Conservation (phyloP, 208 protist species). For the Trypanosoma rangeli region DNA sequence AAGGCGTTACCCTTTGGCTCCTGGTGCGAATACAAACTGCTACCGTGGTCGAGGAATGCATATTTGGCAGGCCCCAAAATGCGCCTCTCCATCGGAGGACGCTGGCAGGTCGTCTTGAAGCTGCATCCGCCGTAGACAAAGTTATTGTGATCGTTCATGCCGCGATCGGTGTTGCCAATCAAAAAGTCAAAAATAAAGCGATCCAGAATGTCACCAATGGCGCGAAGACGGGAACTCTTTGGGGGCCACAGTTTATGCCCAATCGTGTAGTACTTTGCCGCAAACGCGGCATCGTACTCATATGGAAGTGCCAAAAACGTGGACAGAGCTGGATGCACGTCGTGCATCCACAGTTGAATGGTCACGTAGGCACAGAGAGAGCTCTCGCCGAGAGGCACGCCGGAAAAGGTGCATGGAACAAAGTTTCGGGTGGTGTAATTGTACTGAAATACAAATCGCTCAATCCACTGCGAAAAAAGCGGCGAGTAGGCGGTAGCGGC, state of each 20-base stretch:
- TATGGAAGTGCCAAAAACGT: slow-evolving; percentile 72
- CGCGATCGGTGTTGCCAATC: slow-evolving; percentile 79
- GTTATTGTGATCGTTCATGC: slow-evolving; percentile 87
- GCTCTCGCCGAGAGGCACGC: neutral
- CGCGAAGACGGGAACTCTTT: slow-evolving; percentile 52
- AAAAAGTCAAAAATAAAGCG: slow-evolving; percentile 87
- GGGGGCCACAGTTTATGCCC: slow-evolving; percentile 58
- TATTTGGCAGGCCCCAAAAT: slow-evolving; percentile 72
- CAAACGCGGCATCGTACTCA: slow-evolving; percentile 57
- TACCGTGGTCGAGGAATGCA: slow-evolving; percentile 84
- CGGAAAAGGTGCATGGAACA: slow-evolving; percentile 44
- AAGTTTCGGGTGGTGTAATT: slow-evolving; percentile 63
- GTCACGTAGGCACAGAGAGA: slow-evolving; percentile 57
- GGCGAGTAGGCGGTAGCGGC: slow-evolving; percentile 65
- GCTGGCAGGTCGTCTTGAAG: slow-evolving; percentile 44
- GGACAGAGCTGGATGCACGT: slow-evolving; percentile 66
- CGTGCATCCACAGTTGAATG: slow-evolving; percentile 85
- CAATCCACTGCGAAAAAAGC: slow-evolving; percentile 78
- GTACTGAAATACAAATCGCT: slow-evolving; percentile 66
- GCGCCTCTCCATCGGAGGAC: slow-evolving; percentile 28
- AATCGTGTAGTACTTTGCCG: slow-evolving; percentile 66
- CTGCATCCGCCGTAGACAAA: slow-evolving; percentile 87
- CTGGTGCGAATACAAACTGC: slow-evolving; percentile 81
- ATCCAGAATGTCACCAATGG: slow-evolving; percentile 71
- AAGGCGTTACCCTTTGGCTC: slow-evolving; percentile 66